Conservation (phyloP, 352 stramenopile species). For the Phytophthora hybrid region DNA sequence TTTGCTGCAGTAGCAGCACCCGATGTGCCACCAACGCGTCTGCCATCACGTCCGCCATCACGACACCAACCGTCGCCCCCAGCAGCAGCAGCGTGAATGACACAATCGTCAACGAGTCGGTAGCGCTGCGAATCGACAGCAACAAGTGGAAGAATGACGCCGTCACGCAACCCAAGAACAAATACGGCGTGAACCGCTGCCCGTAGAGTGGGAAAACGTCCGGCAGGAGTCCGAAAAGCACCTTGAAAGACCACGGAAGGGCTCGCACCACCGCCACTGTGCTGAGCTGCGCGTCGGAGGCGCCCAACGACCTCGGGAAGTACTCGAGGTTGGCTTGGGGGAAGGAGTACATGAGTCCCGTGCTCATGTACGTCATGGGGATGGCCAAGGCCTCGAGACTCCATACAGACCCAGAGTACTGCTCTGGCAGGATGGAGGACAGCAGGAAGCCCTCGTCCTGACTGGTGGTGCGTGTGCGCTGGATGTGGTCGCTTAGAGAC, state of each 20-base stretch:
- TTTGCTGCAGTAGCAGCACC: conserved; percentile 46
- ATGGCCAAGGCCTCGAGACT: conserved; percentile 64
- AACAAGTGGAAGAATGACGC: conserved; percentile 68
- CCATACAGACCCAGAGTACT: conserved; percentile 57
- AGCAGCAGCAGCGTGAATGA: conserved; percentile 78
- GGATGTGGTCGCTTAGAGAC: conserved; percentile 37
- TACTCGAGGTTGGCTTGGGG: conserved; percentile 80
- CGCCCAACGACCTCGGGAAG: conserved; percentile 69
- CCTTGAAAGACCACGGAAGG: conserved; percentile 85
- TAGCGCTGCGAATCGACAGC: conserved; percentile 43
- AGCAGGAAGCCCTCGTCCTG: conserved; percentile 36
- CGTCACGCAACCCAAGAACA: conserved; percentile 69
- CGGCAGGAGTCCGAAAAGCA: conserved; percentile 75
- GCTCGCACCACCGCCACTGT: conserved; percentile 72
- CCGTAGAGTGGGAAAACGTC: conserved; percentile 66
- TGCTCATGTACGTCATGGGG: conserved; percentile 83
- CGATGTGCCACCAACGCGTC: conserved; percentile 75
- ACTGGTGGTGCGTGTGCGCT: conserved; percentile 28
- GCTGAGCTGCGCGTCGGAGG: conserved; percentile 76
- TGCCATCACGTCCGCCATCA: conserved; percentile 87
- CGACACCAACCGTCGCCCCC: conserved; percentile 74
- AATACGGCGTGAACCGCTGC: conserved; percentile 80
- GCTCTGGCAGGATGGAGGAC: conserved; percentile 27
- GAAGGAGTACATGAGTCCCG: conserved; percentile 71
- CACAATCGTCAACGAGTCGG: conserved; percentile 54